A percentile compares a stretch with the other conserved stretches of the same genome.
Conservation (phyloP, 2,329 filamentous ascomycete species). For the Geosmithia flava region DNA sequence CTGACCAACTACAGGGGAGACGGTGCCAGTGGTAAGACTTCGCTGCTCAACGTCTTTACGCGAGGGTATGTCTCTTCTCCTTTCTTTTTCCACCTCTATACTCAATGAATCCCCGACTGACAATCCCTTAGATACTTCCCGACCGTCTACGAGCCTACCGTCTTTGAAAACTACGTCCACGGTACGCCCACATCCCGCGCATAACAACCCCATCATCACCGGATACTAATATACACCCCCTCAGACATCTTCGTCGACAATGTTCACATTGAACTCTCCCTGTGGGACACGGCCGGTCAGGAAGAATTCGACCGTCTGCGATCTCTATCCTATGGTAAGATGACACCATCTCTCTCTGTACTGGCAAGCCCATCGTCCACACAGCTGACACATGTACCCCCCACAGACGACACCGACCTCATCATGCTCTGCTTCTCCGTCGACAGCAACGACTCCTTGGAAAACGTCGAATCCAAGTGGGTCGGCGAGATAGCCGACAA, state of each 20-base stretch:
- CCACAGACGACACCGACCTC: slow-evolving; percentile 71
- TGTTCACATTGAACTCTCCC: slow-evolving; percentile 89
- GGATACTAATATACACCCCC: not conserved
- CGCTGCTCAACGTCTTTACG: slow-evolving; percentile 94
- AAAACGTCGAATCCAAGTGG: slow-evolving; percentile 99
- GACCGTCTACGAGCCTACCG: slow-evolving; percentile 95
- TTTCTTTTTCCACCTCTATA: not conserved
- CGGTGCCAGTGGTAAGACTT: slow-evolving; percentile 95
- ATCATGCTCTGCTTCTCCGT: slow-evolving; percentile 99
- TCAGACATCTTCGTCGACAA: slow-evolving; percentile 96
- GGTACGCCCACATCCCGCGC: slow-evolving; percentile 39
- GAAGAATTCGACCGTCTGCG: slow-evolving; percentile 97
- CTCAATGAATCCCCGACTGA: slow-evolving; percentile 6
- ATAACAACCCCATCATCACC: not conserved
- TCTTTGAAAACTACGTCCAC: slow-evolving; percentile 98
- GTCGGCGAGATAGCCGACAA: slow-evolving; percentile 96
- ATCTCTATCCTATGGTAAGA: slow-evolving; percentile 76
- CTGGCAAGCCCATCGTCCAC: no score
- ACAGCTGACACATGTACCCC: not conserved
- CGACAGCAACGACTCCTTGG: slow-evolving; percentile 89
- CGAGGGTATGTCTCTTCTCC: slow-evolving; percentile 55
- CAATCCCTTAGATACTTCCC: slow-evolving; percentile 66
- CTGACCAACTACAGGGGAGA: slow-evolving; percentile 53
- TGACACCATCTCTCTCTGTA: not conserved
- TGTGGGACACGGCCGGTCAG: slow-evolving; percentile 98